Base-by-base conservation (phyloP, 2,329 filamentous ascomycete genomes). In the Fusarium zealandicum region DNA sequence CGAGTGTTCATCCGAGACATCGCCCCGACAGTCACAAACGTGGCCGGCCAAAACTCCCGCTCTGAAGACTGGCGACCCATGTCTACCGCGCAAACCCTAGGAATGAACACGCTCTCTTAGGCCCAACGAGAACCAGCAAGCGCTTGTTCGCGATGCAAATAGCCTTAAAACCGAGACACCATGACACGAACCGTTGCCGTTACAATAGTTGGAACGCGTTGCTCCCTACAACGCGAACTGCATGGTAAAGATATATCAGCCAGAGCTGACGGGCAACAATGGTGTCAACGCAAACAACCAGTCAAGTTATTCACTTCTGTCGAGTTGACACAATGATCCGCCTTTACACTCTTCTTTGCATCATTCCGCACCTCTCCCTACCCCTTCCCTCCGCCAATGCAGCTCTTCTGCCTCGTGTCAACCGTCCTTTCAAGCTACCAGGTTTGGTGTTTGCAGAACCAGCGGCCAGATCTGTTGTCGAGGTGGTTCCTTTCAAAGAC, bases 151-250 rank as follows among this genome's bases (percentile, higher is more conserved):
- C 51, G 20, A 27, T 42, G 37, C 22, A 31, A 38, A 37, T 14
- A 43, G 39, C 18, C 18, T 27, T 33, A 30, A 62, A 35, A 51
- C 58, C 52, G 54, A 67, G 62, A 66, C 64, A 66, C 31, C 51
- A 58, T 55, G 49, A 43, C 49, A 51, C 53, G 38, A 41, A 32
- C 36, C 36, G 61, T 66, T 67, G 65, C 41, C 49, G 41, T 47
- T 41, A 33, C 51, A 40, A 60, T 64, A 41, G 10, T 54, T 68
- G 71, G 71, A 72, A 73, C 72, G 71, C 54, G 67, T 71, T 69
- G 67, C 70, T 72, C 67, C 65, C 37, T 56, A 53, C 64, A 57
- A 71, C 70, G 33, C 22, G 28, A 38, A 46, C 35, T 20, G 27
- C 35, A 36, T 45, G 41, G 30, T 35, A 48, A 47, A 50, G 50